These are phyloP conservation scores for Schizothecium vesticola DNA, from an alignment of 495 filamentous ascomycete species.

Conservation along the genomic window DNA sequence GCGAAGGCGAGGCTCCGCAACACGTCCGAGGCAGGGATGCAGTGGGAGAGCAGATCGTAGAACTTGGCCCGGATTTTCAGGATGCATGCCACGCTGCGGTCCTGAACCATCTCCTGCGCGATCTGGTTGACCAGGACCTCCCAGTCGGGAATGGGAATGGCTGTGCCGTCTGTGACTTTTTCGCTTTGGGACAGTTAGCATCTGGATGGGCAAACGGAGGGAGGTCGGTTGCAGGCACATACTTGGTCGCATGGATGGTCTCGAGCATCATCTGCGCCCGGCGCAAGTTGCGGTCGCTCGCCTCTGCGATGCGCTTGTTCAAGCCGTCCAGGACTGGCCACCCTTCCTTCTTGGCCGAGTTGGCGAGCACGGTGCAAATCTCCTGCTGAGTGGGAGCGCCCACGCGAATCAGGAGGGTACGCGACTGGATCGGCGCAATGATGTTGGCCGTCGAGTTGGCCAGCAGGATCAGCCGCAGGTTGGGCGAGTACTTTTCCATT, in stretches of 20 bases:
- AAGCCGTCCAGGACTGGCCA: constrained; percentile 65
- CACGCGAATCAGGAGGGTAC: constrained; percentile 86
- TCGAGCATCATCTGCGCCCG: constrained; percentile 92
- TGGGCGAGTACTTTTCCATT: constrained; percentile 99
- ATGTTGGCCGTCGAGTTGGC: constrained; percentile 96
- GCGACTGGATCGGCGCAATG: constrained; percentile 87
- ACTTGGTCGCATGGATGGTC: constrained; percentile 96
- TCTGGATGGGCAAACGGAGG: background rate
- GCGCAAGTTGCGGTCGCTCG: constrained; percentile 87
- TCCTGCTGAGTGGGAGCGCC: constrained; percentile 81
- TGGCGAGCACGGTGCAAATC: constrained; percentile 70
- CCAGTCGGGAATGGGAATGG: constrained; percentile 93
- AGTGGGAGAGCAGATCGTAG: constrained; percentile 93
- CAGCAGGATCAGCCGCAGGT: constrained; percentile 81
- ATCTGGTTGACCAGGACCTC: constrained; percentile 82
- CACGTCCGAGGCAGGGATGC: constrained; percentile 89
- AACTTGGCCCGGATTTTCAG: constrained; percentile 83
- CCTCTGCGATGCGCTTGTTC: constrained; percentile 78
- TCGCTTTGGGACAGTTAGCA: constrained; percentile 53
- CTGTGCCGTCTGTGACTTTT: constrained; percentile 78
- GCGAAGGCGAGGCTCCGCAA: constrained; percentile 92
- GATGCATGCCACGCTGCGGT: constrained; percentile 81
- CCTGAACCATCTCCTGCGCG: constrained; percentile 83
- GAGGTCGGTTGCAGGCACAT: too few relatives aligned
- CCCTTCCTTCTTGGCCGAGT: constrained; percentile 70